Base-by-base conservation (phyloP, 164 flowering plant genomes). In the Berberis vulgaris region DNA sequence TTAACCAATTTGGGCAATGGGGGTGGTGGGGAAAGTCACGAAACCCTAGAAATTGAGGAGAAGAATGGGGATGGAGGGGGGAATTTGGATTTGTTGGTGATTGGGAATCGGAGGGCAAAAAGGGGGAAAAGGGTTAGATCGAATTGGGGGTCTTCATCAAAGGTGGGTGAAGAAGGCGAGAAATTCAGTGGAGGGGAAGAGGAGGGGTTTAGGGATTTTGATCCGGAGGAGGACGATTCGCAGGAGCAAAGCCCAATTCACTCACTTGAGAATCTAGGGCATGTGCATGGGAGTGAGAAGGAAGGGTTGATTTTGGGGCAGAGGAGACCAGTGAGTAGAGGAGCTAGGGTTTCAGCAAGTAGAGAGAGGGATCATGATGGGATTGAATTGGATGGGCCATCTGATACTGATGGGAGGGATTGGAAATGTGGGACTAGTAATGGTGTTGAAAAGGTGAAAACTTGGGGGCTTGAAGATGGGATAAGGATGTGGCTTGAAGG, bases 401-500 rank as follows among this genome's bases (percentile, higher is more conserved):
- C 26, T 26, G 26, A 26, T 62, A 60, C 78, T 53, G 84, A 71
- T 55, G 81, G 78, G 1, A 78, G 67, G 0, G 76, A 60, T 0
- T 79, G 56, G 0, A 77, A 73, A 0, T 80, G 63, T 1, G 79
- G 58, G 1, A 81, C 69, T 78, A 77, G 2, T 58, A 74, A 43
- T 64, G 77, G 57, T 1, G 79, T 57, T 0, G 77, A 74, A 0
- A 80, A 64, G 0, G 78, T 26, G 26, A 26, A 58, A 1, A 79
- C 69, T 79, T 59, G 72, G 41, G 65, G 65, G 3, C 74, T 45
- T 49, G 75, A 64, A 43, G 86, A 86, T 60, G 52, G 67, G 4
- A 86, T 86, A 67, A 91, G 89, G 67, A 57, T 70, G 80, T 72
- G 45, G 12, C 43, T 41, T 4, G 7, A 42, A 11, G 60, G 60